Conservation (phyloP, 345 rosid genomes). For the Luvunga scandens region DNA sequence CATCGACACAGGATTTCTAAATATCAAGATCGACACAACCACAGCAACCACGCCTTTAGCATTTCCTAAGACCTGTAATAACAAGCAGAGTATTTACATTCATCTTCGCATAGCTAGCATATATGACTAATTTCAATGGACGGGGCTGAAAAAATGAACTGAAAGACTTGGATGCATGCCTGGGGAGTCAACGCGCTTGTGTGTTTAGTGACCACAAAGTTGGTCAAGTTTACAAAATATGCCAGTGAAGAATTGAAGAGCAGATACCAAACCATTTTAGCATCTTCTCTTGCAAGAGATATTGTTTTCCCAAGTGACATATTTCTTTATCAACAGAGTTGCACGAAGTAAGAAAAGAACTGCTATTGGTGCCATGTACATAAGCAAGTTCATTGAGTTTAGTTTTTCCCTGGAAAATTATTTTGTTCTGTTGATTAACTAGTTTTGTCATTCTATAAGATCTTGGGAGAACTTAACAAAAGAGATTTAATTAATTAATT, state of each 20-base stretch:
- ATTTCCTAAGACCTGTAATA: conserved; percentile 55
- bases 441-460: neutral
- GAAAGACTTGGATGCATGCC: conserved; percentile 19
- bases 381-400: conserved; percentile 52
- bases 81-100: neutral
- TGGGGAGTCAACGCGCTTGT: conserved; percentile 59
- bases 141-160: neutral
- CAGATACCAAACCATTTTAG: conserved; percentile 45
- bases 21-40: conserved; percentile 53
- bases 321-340: conserved; percentile 47
- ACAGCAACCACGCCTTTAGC: conserved; percentile 66
- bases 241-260: conserved; percentile 52
- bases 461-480: neutral
- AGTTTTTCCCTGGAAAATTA: conserved; percentile 48
- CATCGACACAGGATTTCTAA: conserved; percentile 53
- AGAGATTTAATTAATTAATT: neutral
- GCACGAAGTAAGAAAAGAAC: conserved; percentile 52
- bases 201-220: conserved; percentile 58
- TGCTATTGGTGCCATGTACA: conserved; percentile 58
- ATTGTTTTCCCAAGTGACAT: conserved; percentile 39
- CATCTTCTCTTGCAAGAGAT: conserved; percentile 50
- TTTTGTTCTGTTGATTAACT: neutral
- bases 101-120: no score
- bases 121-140: no score
- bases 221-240: conserved; percentile 55